Base-by-base conservation (phyloP, 148 eudicot genomes). In the Camellia sinensis region DNA sequence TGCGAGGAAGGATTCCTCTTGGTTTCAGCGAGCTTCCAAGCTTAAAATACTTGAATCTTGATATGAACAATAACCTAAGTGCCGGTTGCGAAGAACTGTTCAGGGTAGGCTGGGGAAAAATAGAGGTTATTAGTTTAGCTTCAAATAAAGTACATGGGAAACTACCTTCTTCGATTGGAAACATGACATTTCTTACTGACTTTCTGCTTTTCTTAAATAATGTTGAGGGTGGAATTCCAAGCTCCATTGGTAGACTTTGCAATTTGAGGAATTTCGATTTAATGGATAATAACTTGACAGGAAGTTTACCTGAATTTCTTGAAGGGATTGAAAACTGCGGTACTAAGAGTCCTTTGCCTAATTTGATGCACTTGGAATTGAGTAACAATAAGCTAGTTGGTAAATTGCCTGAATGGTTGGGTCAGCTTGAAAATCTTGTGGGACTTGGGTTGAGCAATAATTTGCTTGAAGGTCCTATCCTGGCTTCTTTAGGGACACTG, bases 81-180 rank as follows among this genome's bases (percentile, higher is more conserved):
- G 84, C 84, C 3, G 18, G 67, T 74, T 37, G 75, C 50, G 50
- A 2, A 40, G 41, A 73, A 46, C 54, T 81, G 22, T 78, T 84
- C 45, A 44, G 63, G 6, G 79, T 76, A 50, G 79, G 76, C 13
- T 84, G 87, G 87, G 45, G 29, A 67, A 81, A 45, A 10, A 78
- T 84, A 57, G 79, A 84, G 29, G 79, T 72, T 40, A 52, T 84
- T 2, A 18, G 41, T 68, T 56, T 80, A 15, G 65, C 13, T 45
- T 22, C 67, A 12, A 85, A 78, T 57, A 81, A 85, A 29, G 6
- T 81, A 48, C 87, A 85, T 76, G 87, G 87, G 9, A 69, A 79
- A 70, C 72, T 85, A 53, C 88, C 85, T 44, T 9, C 41, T 48
- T 67, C 61, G 14, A 56, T 86, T 41, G 82, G 83, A 19, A 86